Evolutionary conservation across 2,329 filamentous ascomycete species (phyloP), one percentile per base, ranked within the genome.

Genomic region (Alternaria viburni): DNA sequence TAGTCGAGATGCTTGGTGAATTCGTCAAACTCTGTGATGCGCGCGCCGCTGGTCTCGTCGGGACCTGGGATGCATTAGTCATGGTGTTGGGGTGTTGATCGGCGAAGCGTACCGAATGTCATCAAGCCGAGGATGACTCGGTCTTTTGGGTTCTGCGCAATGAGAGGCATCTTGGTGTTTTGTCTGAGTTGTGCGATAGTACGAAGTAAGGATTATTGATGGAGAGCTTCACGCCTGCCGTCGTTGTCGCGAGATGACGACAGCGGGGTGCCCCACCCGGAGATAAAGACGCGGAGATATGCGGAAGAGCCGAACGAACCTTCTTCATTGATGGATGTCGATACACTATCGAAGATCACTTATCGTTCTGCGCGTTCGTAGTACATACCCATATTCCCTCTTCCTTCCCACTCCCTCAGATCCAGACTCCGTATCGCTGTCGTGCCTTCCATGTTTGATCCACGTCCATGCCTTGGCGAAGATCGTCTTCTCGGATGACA

Each of bases 121-220:
- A 96, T 96, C 58, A 93, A 86, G 68, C 93, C 93, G 43, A 97
- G 88, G 84, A 97, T 93, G 73, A 93, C 84, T 67, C 91, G 87
- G 67, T 90, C 86, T 70, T 88, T 90, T 59, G 80, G 80, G 56
- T 81, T 81, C 50, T 80, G 69, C 19, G 74, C 69, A 23, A 75
- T 62, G 26, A 75, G 68, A 61, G 72, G 73, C 73, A 75, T 75
- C 21, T 65, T 71, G 54, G 46, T 26, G 12, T 12, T 15, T 6
- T 52, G 12, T 32, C 10, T 55, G 11, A 8, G 15, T 6, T 32
- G 54, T 12, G 36, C 9, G 13, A 49, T 19, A 15, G 25, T 54
- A 21, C 36, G 9, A 15, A 10, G 32, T 10, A 44, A 17, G 36
- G 43, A 21, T 26, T n/a, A 17, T n/a, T 6, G 52, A 25, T 17